Base-by-base conservation (phyloP, 371 early-diverging fungal species). In the Lichtheimia corymbifera region DNA sequence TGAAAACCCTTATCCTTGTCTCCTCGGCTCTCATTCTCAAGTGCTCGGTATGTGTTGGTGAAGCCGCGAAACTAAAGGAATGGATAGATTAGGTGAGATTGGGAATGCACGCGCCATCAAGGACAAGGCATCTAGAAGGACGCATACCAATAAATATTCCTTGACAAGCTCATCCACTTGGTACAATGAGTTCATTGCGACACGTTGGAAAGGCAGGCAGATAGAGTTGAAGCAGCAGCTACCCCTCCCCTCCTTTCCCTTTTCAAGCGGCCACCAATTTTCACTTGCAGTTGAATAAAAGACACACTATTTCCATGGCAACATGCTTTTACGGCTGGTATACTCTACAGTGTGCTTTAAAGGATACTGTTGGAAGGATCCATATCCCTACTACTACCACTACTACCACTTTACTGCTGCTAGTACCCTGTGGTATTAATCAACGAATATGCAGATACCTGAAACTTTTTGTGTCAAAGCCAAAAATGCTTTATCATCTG, bases 111-210 rank as follows among this genome's bases (percentile, higher is more conserved):
- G 50, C 45, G 30, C 6, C 40, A 50, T 13, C 9, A 5, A n/a
- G 45, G 41, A 22, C 20, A 18, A 28, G 35, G 13, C 27, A 42
- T 28, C 44, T 44, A 58, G 50, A 47, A 28, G 43, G 28, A 40
- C 27, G 53, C 55, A 71, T 84, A 85, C 88, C 66, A 88, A 58
- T 53, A 88, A 74, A 65, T 88, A 88, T 64, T 88, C 88, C 66
- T 85, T 86, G 55, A 88, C 80, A 57, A 88, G 79, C 50, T 88
- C 88, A 65, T 88, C 88, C 50, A 88, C 82, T 66, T 88, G 86
- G 45, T 77, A 71, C 54, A 86, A 73, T 50, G 87, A 85, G 62
- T 85, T 86, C 87, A 86, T 86, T 50, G 40, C 50, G 47, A 9
- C 20, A 43, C 40, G 42, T 12, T 13, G 18, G 28, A 60, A 50